Percentiles rank a stretch among this genome's conserved stretches.
These are phyloP conservation scores for Crithidia expoeki DNA, from an alignment of 208 protist species.

Conservation along the genomic window DNA sequence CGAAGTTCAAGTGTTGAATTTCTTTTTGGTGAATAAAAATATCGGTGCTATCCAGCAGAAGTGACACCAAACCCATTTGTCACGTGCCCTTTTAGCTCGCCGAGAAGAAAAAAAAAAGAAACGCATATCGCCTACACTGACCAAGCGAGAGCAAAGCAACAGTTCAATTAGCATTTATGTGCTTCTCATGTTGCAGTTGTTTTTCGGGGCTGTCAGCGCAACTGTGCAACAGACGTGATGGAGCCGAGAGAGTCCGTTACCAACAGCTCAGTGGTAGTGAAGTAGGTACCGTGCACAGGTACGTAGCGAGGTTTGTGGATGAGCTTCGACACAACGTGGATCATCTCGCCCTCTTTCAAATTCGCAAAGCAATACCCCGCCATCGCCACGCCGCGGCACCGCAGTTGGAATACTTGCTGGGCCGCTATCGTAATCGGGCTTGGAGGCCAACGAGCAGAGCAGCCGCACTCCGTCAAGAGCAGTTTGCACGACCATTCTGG, in stretches of 20 bases:
- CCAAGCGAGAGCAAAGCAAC: too few relatives aligned
- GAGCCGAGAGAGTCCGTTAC: slow-evolving; percentile 81
- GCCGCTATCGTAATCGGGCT: slow-evolving; percentile 5
- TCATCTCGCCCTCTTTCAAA: slow-evolving; percentile 63
- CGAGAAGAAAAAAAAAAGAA: too few relatives aligned
- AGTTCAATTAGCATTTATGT: too few relatives aligned
- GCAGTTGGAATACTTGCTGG: slow-evolving; percentile 48
- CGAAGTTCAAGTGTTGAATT: too few relatives aligned
- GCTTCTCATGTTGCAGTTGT: too few relatives aligned
- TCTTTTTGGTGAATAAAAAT: too few relatives aligned
- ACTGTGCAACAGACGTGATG: slow-evolving; percentile 48
- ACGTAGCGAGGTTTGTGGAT: slow-evolving; percentile 78
- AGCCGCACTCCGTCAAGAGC: slow-evolving; percentile 70
- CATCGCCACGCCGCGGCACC: slow-evolving; percentile 62
- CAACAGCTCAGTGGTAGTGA: slow-evolving; percentile 75
- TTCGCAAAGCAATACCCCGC: slow-evolving; percentile 58
- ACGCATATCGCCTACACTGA: too few relatives aligned
- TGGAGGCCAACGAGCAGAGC: slow-evolving; percentile 33
- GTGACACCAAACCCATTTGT: too few relatives aligned
- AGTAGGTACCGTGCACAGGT: slow-evolving; percentile 76
- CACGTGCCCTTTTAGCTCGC: too few relatives aligned
- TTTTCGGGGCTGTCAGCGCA: slow-evolving; percentile 6
- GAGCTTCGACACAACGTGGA: slow-evolving; percentile 84
- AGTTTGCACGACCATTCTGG: slow-evolving; percentile 79
- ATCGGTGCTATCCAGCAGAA: too few relatives aligned